Evolutionary conservation across 306 rosid genomes (phyloP).

Genomic region (Quercus aquifolioides): DNA sequence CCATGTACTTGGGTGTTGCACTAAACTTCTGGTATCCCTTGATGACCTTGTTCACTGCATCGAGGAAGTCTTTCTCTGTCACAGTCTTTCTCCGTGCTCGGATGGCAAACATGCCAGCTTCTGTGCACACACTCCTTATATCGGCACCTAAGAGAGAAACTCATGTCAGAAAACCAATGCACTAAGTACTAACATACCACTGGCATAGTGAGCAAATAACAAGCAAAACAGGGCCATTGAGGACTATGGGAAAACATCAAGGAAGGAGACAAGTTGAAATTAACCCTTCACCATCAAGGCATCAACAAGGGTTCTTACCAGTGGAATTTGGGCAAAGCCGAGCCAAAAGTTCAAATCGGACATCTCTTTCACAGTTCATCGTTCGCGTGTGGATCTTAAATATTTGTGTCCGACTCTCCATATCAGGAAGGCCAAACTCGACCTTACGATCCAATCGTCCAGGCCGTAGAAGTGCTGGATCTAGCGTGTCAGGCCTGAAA

Average conservation of each 20-base stretch:
- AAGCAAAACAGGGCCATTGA: not conserved
- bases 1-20: slow-evolving; percentile 99
- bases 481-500: slow-evolving; percentile 95
- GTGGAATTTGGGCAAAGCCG: slow-evolving; percentile 99
- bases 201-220: not conserved
- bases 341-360: slow-evolving; percentile 90
- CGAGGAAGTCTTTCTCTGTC: slow-evolving; percentile 97
- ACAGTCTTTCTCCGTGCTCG: slow-evolving; percentile 97
- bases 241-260: not conserved
- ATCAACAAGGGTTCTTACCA: slow-evolving; percentile 40
- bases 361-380: slow-evolving; percentile 95
- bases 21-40: slow-evolving; percentile 99
- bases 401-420: slow-evolving; percentile 96
- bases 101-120: slow-evolving; percentile 99
- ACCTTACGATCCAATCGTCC: slow-evolving; percentile 97
- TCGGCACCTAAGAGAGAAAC: slow-evolving; percentile 70
- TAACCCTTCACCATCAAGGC: not conserved
- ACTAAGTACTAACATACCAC: slow-evolving; percentile 10
- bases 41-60: slow-evolving; percentile 96
- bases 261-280: not conserved
- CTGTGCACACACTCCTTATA: slow-evolving; percentile 96
- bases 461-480: slow-evolving; percentile 93
- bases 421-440: slow-evolving; percentile 97
- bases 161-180: slow-evolving; percentile 21
- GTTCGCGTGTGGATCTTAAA: slow-evolving; percentile 97